Evolutionary conservation across 2,329 filamentous ascomycete species (phyloP).

Genomic region (Tolypocladium tundrense): DNA sequence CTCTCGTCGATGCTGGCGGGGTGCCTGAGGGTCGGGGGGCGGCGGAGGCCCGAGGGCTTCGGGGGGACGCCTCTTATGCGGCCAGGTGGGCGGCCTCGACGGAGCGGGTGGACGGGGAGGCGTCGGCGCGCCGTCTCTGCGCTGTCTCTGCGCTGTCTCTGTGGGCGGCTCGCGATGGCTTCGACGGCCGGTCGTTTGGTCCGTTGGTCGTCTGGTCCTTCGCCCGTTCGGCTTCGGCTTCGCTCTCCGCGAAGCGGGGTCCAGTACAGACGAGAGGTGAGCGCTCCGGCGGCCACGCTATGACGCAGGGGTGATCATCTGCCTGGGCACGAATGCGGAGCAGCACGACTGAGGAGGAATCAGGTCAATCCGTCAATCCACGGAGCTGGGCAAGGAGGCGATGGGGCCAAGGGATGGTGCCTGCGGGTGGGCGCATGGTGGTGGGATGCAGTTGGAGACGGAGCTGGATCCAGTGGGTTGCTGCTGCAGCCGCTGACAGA

Average conservation of each 20-base stretch:
- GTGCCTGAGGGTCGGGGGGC: not conserved
- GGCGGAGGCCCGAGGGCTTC: not conserved
- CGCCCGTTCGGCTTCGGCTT: not conserved
- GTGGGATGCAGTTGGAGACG: not conserved
- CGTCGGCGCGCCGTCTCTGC: not conserved
- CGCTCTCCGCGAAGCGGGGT: not conserved
- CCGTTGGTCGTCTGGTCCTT: not conserved
- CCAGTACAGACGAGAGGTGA: not conserved
- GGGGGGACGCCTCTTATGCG: constrained; percentile 20
- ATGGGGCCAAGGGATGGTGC: not conserved
- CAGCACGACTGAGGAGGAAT: not conserved
- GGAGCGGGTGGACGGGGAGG: not conserved
- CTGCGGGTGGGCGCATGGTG: not conserved
- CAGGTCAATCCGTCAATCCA: too few relatives aligned
- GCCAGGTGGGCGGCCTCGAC: constrained; percentile 9
- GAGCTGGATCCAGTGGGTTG: not conserved
- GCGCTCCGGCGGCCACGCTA: not conserved
- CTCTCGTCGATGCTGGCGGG: not conserved
- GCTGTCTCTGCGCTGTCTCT: not conserved
- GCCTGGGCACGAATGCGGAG: not conserved
- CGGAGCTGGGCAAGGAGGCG: not conserved
- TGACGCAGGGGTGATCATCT: not conserved
- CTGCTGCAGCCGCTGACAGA: not conserved
- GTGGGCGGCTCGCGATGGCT: not conserved
- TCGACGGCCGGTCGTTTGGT: not conserved